Evolutionary conservation across 441 rosid genomes (phyloP).

Genomic region (Gossypium gossypioides): DNA sequence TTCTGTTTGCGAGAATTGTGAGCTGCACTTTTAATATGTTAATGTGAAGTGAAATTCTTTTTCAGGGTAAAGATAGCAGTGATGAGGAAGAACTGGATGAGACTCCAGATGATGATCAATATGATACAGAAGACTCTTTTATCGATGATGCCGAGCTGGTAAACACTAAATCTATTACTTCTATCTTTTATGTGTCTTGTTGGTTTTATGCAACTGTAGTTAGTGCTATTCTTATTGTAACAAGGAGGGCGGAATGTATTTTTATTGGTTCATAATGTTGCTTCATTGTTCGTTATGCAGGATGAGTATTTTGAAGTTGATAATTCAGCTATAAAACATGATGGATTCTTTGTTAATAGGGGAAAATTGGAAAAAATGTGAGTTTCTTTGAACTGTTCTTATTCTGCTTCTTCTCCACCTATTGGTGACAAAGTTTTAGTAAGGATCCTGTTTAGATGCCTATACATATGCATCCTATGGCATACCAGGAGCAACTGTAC

Average conservation of each 20-base stretch:
- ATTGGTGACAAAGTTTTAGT: not conserved
- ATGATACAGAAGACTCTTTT: conserved; percentile 96
- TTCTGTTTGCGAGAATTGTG: conserved; percentile 3
- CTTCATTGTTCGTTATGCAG: conserved; percentile 35
- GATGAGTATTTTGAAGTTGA: conserved; percentile 98
- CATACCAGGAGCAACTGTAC: conserved; percentile 4
- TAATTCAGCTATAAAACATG: conserved; percentile 78
- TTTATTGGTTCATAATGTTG: conserved; percentile 7
- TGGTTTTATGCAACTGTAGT: conserved; percentile 2
- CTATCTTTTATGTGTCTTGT: not conserved
- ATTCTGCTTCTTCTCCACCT: not conserved
- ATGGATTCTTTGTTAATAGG: conserved; percentile 90
- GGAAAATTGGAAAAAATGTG: conserved; percentile 86
- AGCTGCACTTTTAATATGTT: conserved; percentile 14
- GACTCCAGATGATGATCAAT: conserved; percentile 88
- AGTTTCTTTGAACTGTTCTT: conserved; percentile 23
- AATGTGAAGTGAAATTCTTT: conserved; percentile 16
- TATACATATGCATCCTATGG: not conserved
- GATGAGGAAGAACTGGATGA: conserved; percentile 87
- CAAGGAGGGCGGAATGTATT: not conserved
- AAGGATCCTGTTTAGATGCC: not conserved
- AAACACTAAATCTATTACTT: conserved; percentile 22
- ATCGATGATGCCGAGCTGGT: conserved; percentile 96
- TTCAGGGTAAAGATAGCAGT: conserved; percentile 90
- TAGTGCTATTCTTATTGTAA: conserved; percentile 7